Conservation (phyloP, 306 rosid species). For the Casuarina equisetifolia region DNA sequence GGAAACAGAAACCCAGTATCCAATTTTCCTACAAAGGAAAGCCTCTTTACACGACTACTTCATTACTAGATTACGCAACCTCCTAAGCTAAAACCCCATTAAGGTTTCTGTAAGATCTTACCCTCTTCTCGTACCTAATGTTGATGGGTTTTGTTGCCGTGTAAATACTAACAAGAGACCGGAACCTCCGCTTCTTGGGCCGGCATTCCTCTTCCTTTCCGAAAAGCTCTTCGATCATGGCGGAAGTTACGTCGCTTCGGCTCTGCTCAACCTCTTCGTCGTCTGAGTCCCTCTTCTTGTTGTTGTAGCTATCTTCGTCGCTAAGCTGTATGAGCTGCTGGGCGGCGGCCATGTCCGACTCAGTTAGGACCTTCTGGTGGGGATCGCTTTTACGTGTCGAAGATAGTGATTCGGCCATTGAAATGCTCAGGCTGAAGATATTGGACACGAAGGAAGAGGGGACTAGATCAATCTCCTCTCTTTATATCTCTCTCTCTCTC, state of each 20-base stretch:
- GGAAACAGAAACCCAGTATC: neutral
- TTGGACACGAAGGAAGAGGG: too few species aligned
- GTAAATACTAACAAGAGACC: constrained; percentile 53
- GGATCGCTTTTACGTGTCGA: neutral
- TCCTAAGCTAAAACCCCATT: constrained; percentile 3
- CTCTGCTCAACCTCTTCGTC: constrained; percentile 35
- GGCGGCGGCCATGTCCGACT: constrained; percentile 43
- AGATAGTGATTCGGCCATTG: constrained; percentile 22
- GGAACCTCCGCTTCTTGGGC: constrained; percentile 43
- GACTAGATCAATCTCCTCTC: neutral
- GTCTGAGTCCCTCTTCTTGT: neutral
- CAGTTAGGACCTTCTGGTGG: constrained; percentile 22
- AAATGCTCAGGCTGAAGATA: neutral
- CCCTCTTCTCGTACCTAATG: constrained; percentile 10
- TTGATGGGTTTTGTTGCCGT: constrained; percentile 31
- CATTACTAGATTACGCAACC: neutral
- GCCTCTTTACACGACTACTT: neutral
- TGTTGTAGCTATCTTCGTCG: constrained; percentile 40
- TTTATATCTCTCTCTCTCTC: neutral
- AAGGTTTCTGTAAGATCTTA: constrained; percentile 3
- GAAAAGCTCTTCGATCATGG: constrained; percentile 49
- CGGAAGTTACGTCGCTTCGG: constrained; percentile 19
- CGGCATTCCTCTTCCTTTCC: constrained; percentile 44
- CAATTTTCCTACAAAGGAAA: neutral
- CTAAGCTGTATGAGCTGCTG: constrained; percentile 54